Percentiles rank a stretch among this genome's conserved stretches.
Evolutionary conservation across 2,329 filamentous ascomycete genomes (phyloP).

Genomic region (Pezicula radicicola): DNA sequence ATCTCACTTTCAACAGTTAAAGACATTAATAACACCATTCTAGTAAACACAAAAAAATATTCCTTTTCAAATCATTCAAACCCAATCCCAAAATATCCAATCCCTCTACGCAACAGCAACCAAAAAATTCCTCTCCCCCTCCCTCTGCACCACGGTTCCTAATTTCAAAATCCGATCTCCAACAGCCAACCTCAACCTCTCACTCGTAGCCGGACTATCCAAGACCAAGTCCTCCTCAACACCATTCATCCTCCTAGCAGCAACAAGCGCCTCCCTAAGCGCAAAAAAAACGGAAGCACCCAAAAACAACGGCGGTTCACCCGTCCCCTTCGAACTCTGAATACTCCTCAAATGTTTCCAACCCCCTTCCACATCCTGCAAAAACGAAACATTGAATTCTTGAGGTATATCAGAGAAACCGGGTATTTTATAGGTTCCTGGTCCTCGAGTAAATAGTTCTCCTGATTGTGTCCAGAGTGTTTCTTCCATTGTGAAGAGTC

Average conservation of each 20-base stretch:
- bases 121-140: conserved; percentile 30
- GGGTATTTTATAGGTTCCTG: conserved; percentile 80
- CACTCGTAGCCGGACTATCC: conserved; percentile 47
- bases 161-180: conserved; percentile 29
- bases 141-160: conserved; percentile 24
- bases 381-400: conserved; percentile 40
- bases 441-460: conserved; percentile 62
- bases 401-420: conserved; percentile 87
- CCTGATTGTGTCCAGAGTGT: conserved; percentile 61
- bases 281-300: conserved; percentile 51
- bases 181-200: conserved; percentile 40
- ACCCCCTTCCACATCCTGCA: conserved; percentile 33
- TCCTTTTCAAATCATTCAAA: too few species aligned
- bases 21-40: too few species aligned
- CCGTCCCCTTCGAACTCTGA: conserved; percentile 50
- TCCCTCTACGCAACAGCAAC: conserved; percentile 6
- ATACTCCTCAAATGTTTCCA: conserved; percentile 51
- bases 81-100: too few species aligned
- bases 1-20: too few species aligned
- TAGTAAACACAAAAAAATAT: too few species aligned
- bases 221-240: conserved; percentile 39
- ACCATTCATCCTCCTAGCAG: conserved; percentile 44
- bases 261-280: conserved; percentile 48
- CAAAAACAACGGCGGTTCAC: conserved; percentile 61
- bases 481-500: conserved; percentile 74